Conservation (phyloP, 2,329 filamentous ascomycete genomes). For the Fusarium albidum region DNA sequence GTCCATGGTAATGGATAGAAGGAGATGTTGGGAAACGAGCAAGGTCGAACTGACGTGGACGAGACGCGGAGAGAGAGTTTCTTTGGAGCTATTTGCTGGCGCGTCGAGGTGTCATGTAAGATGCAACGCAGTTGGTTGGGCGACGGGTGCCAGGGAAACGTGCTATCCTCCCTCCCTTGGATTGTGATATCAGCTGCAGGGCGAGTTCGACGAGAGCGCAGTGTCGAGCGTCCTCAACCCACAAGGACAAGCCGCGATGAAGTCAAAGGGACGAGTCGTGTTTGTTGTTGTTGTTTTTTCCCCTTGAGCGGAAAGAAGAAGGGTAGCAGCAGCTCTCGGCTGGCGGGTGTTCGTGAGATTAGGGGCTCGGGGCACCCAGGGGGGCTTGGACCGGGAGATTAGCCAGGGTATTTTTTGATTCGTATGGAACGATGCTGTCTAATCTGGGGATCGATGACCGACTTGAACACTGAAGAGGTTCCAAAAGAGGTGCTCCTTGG, state of each 20-base stretch:
- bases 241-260: conserved; percentile 5
- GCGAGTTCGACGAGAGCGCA: conserved; percentile 14
- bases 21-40: conserved; percentile 22
- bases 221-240: conserved; percentile 1
- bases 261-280: conserved; percentile 16
- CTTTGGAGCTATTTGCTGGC: conserved; percentile 15
- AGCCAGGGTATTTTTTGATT: conserved; percentile 33
- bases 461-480: conserved; percentile 5
- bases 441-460: conserved; percentile 15
- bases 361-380: conserved; percentile 39
- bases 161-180: conserved; percentile 4
- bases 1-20: conserved; percentile 43
- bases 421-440: conserved; percentile 24
- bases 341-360: conserved; percentile 37
- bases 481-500: conserved; percentile 6
- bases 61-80: conserved; percentile 34
- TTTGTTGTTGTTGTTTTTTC: conserved; percentile 32
- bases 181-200: conserved; percentile 14
- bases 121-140: conserved; percentile 25
- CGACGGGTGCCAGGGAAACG: conserved; percentile 15
- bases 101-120: conserved; percentile 33
- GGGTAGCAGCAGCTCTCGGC: conserved; percentile 17
- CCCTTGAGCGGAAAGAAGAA: conserved; percentile 21
- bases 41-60: conserved; percentile 26
- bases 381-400: conserved; percentile 38